Base-by-base conservation (phyloP, 2,329 filamentous ascomycete genomes). In the Penicillium hordei region DNA sequence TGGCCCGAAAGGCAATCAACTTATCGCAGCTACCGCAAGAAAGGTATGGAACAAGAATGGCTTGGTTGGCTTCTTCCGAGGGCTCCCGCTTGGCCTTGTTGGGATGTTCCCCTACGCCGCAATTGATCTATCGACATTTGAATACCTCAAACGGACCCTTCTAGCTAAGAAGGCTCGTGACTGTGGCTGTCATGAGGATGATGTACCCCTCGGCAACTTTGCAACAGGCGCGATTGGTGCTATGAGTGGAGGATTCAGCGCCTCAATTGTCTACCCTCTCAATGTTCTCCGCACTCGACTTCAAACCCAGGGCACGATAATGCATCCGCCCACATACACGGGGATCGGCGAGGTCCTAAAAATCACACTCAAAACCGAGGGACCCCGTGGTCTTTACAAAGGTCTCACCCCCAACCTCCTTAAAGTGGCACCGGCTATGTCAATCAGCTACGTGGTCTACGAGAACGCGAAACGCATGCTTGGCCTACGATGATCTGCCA, bases 51-150 rank as follows among this genome's bases (percentile, higher is more conserved):
- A 82, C 40, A 84, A 87, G 58, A 89, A 90, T 58, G 91, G 91
- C 23, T 65, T 93, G 29, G 81, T 84, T 33, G 83, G 90, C 7
- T 93, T 92, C 62, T 99, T 97, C 75, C 91, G 93, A 53, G 94
- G 94, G 40, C 83, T 99, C 34, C 93, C 92, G 0, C 94, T 97
- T 85, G 94, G 94, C 17, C 82, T 99, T 4, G 79, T 97, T 50
- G 94, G 94, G 72, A 97, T 97, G 87, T 99, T 99, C 69, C 94
- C 94, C 0, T 99, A 97, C 74, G 93, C 92, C 42, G 94, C 94
- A 49, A 95, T 99, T 70, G 94, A 99, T 72, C 88, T 99, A 69
- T 91, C 91, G 63, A 96, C 91, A 0, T 99, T 97, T 70, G 94
- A 99, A 76, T 86, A 94, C 59, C 83, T 97, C 60, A 99, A 99